Conservation (phyloP, 2,329 filamentous ascomycete genomes). For the Botrytis hyacinthi region DNA sequence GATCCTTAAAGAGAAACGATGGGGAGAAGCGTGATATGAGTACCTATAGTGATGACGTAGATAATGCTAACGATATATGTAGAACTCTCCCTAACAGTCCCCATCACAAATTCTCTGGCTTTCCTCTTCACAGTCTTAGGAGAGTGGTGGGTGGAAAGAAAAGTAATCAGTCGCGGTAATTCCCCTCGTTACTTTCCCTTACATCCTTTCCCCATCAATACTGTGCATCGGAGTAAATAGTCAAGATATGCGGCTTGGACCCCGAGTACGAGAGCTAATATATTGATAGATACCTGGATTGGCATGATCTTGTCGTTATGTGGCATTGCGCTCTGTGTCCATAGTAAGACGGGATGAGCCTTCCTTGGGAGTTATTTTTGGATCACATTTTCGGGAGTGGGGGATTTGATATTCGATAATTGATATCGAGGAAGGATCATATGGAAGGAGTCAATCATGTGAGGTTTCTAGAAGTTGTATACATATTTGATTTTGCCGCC, state of each 20-base stretch:
- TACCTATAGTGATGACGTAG: background rate
- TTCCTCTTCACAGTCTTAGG: constrained; percentile 95
- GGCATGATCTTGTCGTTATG: constrained; percentile 77
- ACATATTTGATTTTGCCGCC: background rate
- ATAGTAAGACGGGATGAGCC: constrained; percentile 51
- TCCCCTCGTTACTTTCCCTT: background rate
- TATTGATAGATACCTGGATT: constrained; percentile 67
- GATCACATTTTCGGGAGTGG: background rate
- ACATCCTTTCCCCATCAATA: background rate
- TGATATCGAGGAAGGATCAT: background rate
- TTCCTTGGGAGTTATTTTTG: constrained; percentile 5
- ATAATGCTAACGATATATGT: constrained; percentile 9
- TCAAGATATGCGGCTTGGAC: background rate
- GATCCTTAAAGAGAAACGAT: background rate
- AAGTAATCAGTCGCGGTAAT: constrained; percentile 79
- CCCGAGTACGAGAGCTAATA: background rate
- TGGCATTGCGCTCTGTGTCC: constrained; percentile 81
- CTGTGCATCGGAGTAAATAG: background rate
- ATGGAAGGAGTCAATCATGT: background rate
- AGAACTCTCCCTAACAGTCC: constrained; percentile 92
- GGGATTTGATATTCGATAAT: constrained; percentile 3
- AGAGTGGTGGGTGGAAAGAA: constrained; percentile 92
- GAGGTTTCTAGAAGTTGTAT: background rate
- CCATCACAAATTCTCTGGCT: constrained; percentile 89
- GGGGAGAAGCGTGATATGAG: background rate